Percentiles rank a stretch among this genome's conserved stretches.
phyloP scores from a whole-genome alignment of 2,329 filamentous ascomycete species.

The Aspergillus neoniger region DNA sequence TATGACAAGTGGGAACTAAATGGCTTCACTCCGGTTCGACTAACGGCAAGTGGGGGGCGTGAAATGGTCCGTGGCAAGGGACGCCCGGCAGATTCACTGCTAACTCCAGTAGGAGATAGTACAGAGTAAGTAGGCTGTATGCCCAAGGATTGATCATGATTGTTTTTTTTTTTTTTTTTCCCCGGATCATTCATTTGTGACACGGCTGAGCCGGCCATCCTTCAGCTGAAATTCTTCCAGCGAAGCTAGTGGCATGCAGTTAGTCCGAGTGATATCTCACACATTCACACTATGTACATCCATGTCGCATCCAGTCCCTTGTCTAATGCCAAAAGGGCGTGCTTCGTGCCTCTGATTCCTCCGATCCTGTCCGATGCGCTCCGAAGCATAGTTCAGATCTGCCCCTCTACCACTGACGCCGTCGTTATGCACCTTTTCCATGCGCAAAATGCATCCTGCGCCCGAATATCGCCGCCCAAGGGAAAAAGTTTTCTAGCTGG shows the following conservation, averaged over 20 bases:
- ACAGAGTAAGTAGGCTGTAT: no score
- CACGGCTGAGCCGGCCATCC: no score
- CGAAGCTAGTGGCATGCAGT: not conserved
- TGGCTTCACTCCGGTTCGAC: not conserved
- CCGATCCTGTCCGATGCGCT: not conserved
- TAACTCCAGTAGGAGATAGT: no score
- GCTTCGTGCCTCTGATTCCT: no score
- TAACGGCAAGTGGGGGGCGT: not conserved
- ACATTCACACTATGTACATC: no score
- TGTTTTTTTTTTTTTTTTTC: no score
- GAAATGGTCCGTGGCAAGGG: not conserved
- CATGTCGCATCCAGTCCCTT: no score
- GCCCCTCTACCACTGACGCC: constrained; percentile 10
- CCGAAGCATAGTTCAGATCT: not conserved
- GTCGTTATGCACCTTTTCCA: constrained; percentile 9
- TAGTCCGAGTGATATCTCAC: no score
- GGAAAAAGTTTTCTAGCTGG: not conserved
- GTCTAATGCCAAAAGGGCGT: no score
- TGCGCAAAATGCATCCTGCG: constrained; percentile 3
- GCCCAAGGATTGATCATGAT: no score
- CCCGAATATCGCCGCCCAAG: not conserved
- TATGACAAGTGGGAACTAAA: not conserved
- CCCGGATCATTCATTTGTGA: no score
- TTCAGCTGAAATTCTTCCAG: no score
- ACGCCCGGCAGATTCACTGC: not conserved